Conservation (phyloP, 495 filamentous ascomycete genomes). For the Penicillium robsamsonii region DNA sequence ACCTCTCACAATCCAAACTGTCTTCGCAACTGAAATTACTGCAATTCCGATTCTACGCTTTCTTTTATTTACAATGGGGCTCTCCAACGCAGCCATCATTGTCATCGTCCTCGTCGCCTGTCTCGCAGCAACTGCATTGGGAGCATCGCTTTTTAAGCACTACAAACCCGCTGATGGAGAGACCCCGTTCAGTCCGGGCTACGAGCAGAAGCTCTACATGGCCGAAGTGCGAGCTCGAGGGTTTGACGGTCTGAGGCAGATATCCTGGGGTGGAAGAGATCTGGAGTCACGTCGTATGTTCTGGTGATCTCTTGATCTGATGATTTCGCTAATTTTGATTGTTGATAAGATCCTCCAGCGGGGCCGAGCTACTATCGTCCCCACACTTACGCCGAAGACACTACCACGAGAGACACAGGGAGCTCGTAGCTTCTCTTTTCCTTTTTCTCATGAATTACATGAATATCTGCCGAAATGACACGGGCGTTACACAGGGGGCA, state of each 20-base stretch:
- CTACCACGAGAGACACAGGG: constrained; percentile 4
- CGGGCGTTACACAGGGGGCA: not conserved
- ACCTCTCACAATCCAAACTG: not conserved
- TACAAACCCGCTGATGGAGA: constrained; percentile 26
- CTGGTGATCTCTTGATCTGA: not conserved
- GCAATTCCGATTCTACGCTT: not conserved
- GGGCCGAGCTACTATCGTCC: constrained; percentile 17
- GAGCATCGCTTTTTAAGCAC: constrained; percentile 35
- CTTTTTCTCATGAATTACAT: constrained; percentile 14
- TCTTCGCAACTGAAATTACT: not conserved
- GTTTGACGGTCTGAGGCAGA: constrained; percentile 27
- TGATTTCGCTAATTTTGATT: constrained; percentile 2
- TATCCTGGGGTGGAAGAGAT: constrained; percentile 24
- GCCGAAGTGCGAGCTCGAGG: constrained; percentile 37
- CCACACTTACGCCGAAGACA: constrained; percentile 10
- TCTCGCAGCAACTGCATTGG: constrained; percentile 34
- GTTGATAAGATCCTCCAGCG: constrained; percentile 17
- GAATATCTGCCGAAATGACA: not conserved
- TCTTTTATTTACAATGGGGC: constrained; percentile 23
- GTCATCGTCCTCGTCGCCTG: constrained; percentile 45
- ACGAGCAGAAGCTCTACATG: constrained; percentile 43
- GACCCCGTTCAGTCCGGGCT: constrained; percentile 17
- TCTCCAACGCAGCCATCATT: constrained; percentile 38
- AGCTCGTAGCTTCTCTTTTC: not conserved
- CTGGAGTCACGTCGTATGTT: constrained; percentile 37